Evolutionary conservation across 345 rosid genomes (phyloP), one percentile per base, ranked within the genome.

Genomic region (Ceriops decandra): DNA sequence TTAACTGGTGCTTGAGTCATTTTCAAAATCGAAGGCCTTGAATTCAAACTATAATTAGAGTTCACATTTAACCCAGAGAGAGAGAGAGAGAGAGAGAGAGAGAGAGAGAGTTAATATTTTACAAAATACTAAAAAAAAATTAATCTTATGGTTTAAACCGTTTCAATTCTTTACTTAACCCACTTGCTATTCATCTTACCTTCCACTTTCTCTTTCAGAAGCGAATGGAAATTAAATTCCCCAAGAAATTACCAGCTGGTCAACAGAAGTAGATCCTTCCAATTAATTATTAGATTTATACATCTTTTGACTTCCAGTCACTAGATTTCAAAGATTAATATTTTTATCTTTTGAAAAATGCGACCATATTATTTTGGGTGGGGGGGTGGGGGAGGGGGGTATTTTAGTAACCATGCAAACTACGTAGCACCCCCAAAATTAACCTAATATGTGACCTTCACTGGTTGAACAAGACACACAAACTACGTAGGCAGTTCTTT

Each of bases 381-480:
- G 11, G 46, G 15, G 16, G 11, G 1, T 7, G 42, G 11, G 46
- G 15, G 16, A 2, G 0, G 28, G 27, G 58, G 58, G 26, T 24
- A 54, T 22, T 54, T 54, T 54, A 54, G 59, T 54, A 22, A 54
- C 17, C 59, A 54, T 54, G 59, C 17, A 21, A 54, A 21, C 58
- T 1, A 54, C 58, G 22, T 54, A 21, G 26, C 9, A n/a, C 22
- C 22, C 22, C 15, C 27, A 54, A 54, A 53, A 20, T 38, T 52
- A 65, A 66, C 69, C 60, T 52, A 52, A 52, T 28, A 56, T 38
- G 15, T 52, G 16, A 67, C 24, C 49, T 21, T 32, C n/a, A n/a
- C n/a, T 67, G 24, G 70, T 67, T 6, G 52, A 35, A 51, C 22
- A 59, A 72, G 59, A 67, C 70, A 61, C 62, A 72, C 59, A 24